phyloP scores from a whole-genome alignment of 306 rosid species.

The Myrica gale region DNA sequence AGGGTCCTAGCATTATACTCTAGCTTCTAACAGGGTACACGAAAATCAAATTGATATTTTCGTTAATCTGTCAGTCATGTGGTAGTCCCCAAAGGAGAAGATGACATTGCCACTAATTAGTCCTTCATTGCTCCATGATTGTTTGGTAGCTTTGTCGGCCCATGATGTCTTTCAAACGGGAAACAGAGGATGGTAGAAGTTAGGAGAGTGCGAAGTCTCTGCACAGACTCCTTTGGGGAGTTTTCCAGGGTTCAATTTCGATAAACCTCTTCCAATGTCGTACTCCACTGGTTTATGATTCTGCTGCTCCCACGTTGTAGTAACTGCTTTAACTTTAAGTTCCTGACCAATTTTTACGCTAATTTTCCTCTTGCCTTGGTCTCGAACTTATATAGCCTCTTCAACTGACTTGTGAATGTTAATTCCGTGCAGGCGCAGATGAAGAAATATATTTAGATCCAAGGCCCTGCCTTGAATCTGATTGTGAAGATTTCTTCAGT shows the following conservation, averaged over 20 bases:
- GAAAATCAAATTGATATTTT: neutral
- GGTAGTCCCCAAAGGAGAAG: neutral
- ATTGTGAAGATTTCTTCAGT: conserved; percentile 52
- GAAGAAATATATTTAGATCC: conserved; percentile 42
- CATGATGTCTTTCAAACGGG: neutral
- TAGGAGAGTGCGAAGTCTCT: neutral
- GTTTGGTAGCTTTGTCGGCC: neutral
- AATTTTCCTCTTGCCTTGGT: neutral
- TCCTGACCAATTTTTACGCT: neutral
- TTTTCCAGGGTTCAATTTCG: neutral
- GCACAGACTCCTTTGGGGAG: neutral
- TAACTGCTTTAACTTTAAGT: no score
- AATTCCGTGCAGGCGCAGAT: conserved; percentile 27
- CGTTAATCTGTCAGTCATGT: neutral
- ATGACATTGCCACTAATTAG: neutral
- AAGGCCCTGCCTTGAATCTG: conserved; percentile 38
- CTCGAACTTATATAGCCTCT: neutral
- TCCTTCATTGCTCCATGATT: neutral
- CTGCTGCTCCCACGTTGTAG: neutral
- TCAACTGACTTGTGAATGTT: neutral
- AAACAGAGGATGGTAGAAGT: neutral
- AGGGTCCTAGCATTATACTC: no score
- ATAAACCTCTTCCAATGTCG: no score
- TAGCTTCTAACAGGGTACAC: neutral
- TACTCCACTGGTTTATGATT: neutral